Evolutionary conservation across 495 filamentous ascomycete genomes (phyloP).

Genomic region (Hypoxylon fragiforme): DNA sequence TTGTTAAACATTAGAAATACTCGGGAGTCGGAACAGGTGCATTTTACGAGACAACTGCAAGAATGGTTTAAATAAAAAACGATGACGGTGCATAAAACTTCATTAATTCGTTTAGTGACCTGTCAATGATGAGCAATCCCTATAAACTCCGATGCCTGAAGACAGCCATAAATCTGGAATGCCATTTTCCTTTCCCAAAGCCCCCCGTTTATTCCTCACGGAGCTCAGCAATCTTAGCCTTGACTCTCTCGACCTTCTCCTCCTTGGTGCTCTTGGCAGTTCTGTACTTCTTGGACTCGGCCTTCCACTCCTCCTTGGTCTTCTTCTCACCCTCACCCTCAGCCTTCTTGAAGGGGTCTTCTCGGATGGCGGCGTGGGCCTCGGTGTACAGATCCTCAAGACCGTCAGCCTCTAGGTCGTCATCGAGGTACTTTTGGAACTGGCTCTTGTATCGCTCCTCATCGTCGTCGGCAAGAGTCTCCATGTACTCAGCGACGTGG

Average conservation of each 20-base stretch:
- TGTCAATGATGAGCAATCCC: constrained; percentile 39
- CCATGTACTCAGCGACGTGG: constrained; percentile 99
- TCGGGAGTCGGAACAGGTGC: no score
- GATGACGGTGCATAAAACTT: constrained; percentile 39
- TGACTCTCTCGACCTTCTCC: constrained; percentile 75
- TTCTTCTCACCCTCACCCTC: constrained; percentile 80
- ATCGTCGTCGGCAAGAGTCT: constrained; percentile 98
- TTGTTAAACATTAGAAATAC: no score
- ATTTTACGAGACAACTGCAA: constrained; percentile 2
- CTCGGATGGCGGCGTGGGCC: constrained; percentile 95
- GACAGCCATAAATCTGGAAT: constrained; percentile 37
- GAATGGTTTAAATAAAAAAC: constrained; percentile 23
- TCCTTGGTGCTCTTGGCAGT: constrained; percentile 74
- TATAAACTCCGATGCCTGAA: constrained; percentile 41
- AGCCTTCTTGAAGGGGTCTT: constrained; percentile 95
- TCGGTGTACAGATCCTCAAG: constrained; percentile 96
- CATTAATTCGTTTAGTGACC: constrained; percentile 39
- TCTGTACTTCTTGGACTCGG: constrained; percentile 88
- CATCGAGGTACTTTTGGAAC: constrained; percentile 96
- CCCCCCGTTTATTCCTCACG: constrained; percentile 48
- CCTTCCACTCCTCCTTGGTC: constrained; percentile 96
- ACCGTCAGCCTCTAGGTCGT: constrained; percentile 93
- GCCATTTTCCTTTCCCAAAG: constrained; percentile 32
- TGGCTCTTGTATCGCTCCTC: constrained; percentile 99
- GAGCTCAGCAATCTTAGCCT: constrained; percentile 84